Evolutionary conservation across 2,329 filamentous ascomycete genomes (phyloP).

Genomic region (Pseudogymnoascus sp.): DNA sequence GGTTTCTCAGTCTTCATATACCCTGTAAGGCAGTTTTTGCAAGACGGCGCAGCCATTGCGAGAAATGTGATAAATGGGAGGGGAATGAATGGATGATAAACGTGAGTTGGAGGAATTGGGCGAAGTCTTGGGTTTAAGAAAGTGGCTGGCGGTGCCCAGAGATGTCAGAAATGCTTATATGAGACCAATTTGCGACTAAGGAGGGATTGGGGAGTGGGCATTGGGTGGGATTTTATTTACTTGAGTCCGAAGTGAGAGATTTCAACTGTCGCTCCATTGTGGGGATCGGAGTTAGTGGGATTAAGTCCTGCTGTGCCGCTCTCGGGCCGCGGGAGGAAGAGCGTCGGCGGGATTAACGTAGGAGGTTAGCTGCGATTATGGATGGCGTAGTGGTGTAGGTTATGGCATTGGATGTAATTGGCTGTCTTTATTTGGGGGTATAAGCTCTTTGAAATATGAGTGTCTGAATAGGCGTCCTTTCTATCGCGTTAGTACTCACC

Average conservation of each 20-base stretch:
- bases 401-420: background rate
- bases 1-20: slow-evolving; percentile 30
- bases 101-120: background rate
- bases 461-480: background rate
- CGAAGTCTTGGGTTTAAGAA: slow-evolving; percentile 13
- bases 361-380: background rate
- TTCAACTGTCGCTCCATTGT: background rate
- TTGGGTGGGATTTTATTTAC: background rate
- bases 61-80: slow-evolving; percentile 20
- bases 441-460: background rate
- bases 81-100: too few species aligned
- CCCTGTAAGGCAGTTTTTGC: slow-evolving; percentile 26
- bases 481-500: background rate
- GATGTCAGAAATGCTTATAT: background rate
- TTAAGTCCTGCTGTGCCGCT: background rate
- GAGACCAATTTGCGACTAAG: background rate
- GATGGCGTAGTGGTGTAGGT: background rate
- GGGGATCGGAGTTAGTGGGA: background rate
- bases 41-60: slow-evolving; percentile 4
- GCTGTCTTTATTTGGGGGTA: background rate
- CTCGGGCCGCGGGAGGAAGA: background rate
- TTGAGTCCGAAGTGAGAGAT: background rate
- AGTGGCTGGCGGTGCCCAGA: background rate
- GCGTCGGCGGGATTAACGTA: background rate
- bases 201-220: background rate